Conservation (phyloP, 345 rosid species). For the Eucalyptus melliodora region DNA sequence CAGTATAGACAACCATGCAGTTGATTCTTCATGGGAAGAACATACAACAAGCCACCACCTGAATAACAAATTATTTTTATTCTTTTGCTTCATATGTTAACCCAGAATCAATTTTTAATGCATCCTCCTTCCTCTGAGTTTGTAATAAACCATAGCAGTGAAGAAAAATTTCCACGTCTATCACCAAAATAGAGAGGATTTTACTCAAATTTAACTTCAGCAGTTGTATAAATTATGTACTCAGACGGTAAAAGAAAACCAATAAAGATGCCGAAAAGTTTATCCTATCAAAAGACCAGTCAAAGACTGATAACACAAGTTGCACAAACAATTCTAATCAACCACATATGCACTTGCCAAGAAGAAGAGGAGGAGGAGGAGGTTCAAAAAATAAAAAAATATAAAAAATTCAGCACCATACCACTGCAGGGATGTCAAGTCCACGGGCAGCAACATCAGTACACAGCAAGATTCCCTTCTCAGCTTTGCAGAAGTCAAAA, state of each 20-base stretch:
- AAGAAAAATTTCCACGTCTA: neutral
- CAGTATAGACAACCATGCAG: neutral
- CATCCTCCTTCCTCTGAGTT: neutral
- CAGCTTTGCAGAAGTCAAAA: slow-evolving; percentile 85
- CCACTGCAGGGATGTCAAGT: slow-evolving; percentile 97
- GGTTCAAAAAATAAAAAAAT: neutral
- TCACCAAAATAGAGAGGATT: neutral
- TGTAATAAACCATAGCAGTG: neutral
- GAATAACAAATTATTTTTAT: neutral
- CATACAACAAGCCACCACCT: neutral
- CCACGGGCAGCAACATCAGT: slow-evolving; percentile 99
- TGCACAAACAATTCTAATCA: neutral
- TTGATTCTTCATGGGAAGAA: neutral
- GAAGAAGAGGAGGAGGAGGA: neutral
- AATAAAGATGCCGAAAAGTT: neutral
- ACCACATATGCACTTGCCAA: neutral
- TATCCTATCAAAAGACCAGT: neutral
- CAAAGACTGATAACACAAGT: neutral
- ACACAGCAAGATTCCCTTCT: slow-evolving; percentile 89
- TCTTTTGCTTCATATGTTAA: neutral
- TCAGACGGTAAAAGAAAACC: neutral
- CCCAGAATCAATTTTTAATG: neutral
- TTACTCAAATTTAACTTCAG: neutral
- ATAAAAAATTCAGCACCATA: slow-evolving; percentile 3
- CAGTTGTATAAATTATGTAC: neutral